These are phyloP conservation scores for Guillardia theta DNA, from an alignment of 78 protist genomes.

Conservation along the genomic window DNA sequence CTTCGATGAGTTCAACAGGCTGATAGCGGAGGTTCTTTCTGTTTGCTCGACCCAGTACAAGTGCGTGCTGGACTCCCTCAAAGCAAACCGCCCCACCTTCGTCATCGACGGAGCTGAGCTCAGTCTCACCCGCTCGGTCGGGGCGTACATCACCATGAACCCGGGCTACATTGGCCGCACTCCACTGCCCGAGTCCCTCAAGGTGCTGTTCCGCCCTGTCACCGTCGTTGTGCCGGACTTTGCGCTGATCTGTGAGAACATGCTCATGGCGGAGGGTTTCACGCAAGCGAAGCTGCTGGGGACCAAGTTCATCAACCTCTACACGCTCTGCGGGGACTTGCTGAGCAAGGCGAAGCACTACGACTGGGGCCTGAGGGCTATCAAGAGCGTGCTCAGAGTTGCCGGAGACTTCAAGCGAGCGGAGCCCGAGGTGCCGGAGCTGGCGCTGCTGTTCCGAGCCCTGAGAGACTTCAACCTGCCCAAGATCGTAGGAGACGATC, in stretches of 20 bases:
- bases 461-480: constrained; percentile 79
- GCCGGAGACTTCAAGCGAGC: constrained; percentile 69
- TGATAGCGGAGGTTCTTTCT: constrained; percentile 66
- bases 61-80: constrained; percentile 54
- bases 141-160: constrained; percentile 78
- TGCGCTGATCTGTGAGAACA: constrained; percentile 68
- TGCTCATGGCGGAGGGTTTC: constrained; percentile 79
- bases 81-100: neutral
- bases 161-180: constrained; percentile 91
- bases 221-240: constrained; percentile 75
- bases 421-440: constrained; percentile 65
- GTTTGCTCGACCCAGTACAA: constrained; percentile 70
- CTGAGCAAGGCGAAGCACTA: constrained; percentile 71
- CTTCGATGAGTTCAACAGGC: constrained; percentile 74
- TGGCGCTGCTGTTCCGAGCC: constrained; percentile 65
- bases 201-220: constrained; percentile 71
- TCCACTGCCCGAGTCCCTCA: constrained; percentile 74
- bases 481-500: constrained; percentile 66
- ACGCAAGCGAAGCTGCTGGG: constrained; percentile 57
- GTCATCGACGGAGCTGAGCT: neutral
- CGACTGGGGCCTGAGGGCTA: constrained; percentile 79
- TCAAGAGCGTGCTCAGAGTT: constrained; percentile 63
- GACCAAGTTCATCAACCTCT: constrained; percentile 53
- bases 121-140: constrained; percentile 47
- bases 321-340: constrained; percentile 58